phyloP scores from a whole-genome alignment of 352 stramenopile species.

The Globisporangium paroecandrum region DNA sequence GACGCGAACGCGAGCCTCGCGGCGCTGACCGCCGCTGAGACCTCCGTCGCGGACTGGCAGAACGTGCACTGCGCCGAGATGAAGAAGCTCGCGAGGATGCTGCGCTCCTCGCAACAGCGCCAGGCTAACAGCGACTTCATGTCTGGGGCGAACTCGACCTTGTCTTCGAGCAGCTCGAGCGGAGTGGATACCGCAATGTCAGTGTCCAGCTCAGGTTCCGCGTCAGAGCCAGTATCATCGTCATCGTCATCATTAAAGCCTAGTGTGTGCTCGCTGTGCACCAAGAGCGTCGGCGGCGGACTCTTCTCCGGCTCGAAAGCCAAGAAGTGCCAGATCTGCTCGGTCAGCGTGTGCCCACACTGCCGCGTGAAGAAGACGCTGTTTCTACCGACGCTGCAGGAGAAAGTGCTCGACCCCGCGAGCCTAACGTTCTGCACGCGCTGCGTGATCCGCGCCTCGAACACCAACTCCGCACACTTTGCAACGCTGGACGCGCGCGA shows the following conservation, averaged over 20 bases:
- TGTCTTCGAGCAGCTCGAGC: background rate
- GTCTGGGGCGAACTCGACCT: background rate
- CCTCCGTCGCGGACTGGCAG: background rate
- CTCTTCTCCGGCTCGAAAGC: background rate
- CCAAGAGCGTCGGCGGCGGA: background rate
- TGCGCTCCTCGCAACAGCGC: background rate
- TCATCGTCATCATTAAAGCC: background rate
- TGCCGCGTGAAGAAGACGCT: slow-evolving; percentile 19
- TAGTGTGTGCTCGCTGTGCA: background rate
- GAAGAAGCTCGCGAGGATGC: slow-evolving; percentile 35
- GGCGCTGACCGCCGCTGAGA: slow-evolving; percentile 19
- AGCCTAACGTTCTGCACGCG: slow-evolving; percentile 26
- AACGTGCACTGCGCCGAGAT: slow-evolving; percentile 35
- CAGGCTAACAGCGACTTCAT: background rate
- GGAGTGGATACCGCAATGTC: background rate
- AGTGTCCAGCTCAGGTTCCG: background rate
- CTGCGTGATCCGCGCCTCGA: slow-evolving; percentile 23
- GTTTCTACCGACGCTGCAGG: slow-evolving; percentile 19
- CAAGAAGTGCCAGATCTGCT: slow-evolving; percentile 10
- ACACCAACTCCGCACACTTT: slow-evolving; percentile 15
- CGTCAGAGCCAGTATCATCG: too few species aligned
- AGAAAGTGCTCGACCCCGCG: slow-evolving; percentile 22
- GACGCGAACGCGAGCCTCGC: slow-evolving; percentile 27
- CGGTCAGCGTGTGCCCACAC: slow-evolving; percentile 20
- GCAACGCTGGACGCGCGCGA: slow-evolving; percentile 12